These are phyloP conservation scores for Trypanosoma theileri DNA, from an alignment of 208 protist species.

Conservation along the genomic window DNA sequence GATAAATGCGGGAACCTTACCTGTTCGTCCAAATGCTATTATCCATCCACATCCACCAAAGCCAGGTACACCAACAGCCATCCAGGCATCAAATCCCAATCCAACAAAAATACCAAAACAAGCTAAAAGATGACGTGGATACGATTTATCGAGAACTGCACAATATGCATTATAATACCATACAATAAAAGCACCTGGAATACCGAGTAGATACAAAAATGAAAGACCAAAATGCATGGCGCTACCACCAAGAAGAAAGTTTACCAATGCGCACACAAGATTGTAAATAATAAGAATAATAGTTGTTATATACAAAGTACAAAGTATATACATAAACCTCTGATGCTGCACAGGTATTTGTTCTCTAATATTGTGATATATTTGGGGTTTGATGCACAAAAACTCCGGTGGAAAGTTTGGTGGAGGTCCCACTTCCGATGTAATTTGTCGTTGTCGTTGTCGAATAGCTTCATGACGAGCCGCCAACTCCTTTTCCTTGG, in stretches of 20 bases:
- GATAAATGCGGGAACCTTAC: constrained; percentile 29
- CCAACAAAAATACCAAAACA: constrained; percentile 67
- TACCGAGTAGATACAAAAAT: constrained; percentile 78
- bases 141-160: constrained; percentile 37
- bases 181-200: constrained; percentile 74
- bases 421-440: constrained; percentile 38
- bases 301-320: constrained; percentile 59
- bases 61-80: constrained; percentile 66
- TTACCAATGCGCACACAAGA: constrained; percentile 55
- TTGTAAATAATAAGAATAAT: constrained; percentile 79
- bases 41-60: constrained; percentile 82
- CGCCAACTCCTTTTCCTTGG: constrained; percentile 73
- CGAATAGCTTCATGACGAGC: constrained; percentile 44
- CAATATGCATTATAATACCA: constrained; percentile 88
- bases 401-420: constrained; percentile 85
- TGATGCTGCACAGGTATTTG: constrained; percentile 71
- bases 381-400: constrained; percentile 78
- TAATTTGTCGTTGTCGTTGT: constrained; percentile 31
- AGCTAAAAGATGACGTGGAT: constrained; percentile 46
- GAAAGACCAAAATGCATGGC: constrained; percentile 76
- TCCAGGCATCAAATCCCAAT: constrained; percentile 74
- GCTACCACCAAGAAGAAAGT: constrained; percentile 53
- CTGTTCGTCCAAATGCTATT: constrained; percentile 34
- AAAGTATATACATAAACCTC: constrained; percentile 83
- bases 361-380: constrained; percentile 84